Evolutionary conservation across 345 rosid genomes (phyloP).

Genomic region (Linum tenue): DNA sequence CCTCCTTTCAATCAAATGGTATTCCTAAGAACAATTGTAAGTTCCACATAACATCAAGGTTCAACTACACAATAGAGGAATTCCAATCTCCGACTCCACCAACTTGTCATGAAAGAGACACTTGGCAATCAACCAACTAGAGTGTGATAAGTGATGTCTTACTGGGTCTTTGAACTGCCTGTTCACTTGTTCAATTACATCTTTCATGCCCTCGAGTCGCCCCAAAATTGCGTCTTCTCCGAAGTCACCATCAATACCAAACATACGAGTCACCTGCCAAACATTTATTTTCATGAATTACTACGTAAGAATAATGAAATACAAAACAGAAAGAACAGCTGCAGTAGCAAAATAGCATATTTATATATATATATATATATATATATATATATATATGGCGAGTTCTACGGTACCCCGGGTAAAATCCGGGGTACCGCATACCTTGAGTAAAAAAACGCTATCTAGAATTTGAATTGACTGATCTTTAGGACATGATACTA

Average conservation of each 20-base stretch:
- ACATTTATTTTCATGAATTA: too few species aligned
- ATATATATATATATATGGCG: too few species aligned
- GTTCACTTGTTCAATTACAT: conserved; percentile 93
- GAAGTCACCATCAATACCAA: conserved; percentile 84
- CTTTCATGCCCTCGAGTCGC: conserved; percentile 97
- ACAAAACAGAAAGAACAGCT: too few species aligned
- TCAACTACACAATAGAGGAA: neutral
- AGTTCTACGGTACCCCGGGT: too few species aligned
- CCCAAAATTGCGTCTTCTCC: conserved; percentile 97
- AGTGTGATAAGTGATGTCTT: conserved; percentile 18
- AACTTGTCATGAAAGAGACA: neutral
- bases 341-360: too few species aligned
- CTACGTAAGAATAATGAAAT: neutral
- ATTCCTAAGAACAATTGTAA: neutral
- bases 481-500: too few species aligned
- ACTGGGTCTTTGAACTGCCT: conserved; percentile 95
- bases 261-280: conserved; percentile 71
- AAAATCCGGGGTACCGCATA: too few species aligned
- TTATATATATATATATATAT: too few species aligned
- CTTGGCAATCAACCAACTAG: neutral
- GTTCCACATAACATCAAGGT: neutral
- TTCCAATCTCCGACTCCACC: neutral
- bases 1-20: neutral
- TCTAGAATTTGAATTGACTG: too few species aligned
- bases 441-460: too few species aligned